phyloP scores from a whole-genome alignment of 106 monocot genomes.

The Dioscorea zingiberensis region DNA sequence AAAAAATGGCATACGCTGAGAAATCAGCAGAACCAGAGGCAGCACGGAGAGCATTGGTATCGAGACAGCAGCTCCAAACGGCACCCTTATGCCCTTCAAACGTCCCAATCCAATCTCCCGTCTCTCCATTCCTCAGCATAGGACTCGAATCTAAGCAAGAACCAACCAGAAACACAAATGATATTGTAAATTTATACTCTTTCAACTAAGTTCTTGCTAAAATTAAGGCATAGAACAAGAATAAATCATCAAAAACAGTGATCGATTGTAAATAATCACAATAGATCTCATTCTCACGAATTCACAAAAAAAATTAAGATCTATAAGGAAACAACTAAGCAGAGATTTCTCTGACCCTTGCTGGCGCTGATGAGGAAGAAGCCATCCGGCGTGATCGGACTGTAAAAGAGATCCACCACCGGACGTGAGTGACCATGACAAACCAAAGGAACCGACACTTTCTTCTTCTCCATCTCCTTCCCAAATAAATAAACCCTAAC shows the following conservation, averaged over 20 bases:
- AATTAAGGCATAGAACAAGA: too few species aligned
- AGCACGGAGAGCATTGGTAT: conserved; percentile 78
- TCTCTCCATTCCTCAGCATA: conserved; percentile 93
- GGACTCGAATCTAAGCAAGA: conserved; percentile 67
- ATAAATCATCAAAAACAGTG: too few species aligned
- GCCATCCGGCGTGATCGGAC: conserved; percentile 85
- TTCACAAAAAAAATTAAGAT: too few species aligned
- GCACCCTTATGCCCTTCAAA: conserved; percentile 99
- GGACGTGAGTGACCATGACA: conserved; percentile 98
- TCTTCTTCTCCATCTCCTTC: conserved; percentile 75
- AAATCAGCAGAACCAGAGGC: conserved; percentile 95
- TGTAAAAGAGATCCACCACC: conserved; percentile 96
- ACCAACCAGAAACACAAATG: too few species aligned
- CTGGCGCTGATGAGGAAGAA: conserved; percentile 98
- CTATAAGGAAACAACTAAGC: too few species aligned
- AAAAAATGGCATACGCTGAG: conserved; percentile 47
- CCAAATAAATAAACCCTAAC: neutral
- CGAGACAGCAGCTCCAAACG: conserved; percentile 96
- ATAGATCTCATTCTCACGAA: too few species aligned
- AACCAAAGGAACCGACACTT: conserved; percentile 78
- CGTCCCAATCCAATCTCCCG: conserved; percentile 97
- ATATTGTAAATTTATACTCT: too few species aligned
- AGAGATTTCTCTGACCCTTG: conserved; percentile 48
- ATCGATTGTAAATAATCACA: too few species aligned
- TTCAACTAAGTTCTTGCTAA: too few species aligned